A percentile compares a stretch with the other conserved stretches of the same genome.
Conservation (phyloP, 2,329 filamentous ascomycete genomes). For the Parascedosporium putredinis region DNA sequence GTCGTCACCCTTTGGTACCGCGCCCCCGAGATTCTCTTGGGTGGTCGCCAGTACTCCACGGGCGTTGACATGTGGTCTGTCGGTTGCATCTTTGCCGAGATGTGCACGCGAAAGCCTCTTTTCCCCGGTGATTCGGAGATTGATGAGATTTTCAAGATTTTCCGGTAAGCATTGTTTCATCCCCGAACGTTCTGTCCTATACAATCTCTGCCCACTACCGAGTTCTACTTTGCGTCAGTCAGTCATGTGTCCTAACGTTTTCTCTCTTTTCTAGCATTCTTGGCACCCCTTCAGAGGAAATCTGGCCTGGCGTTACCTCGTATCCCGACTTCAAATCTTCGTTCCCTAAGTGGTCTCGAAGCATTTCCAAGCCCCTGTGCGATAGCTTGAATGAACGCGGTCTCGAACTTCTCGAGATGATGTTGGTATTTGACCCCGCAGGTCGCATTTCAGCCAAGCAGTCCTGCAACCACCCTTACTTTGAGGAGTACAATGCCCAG, state of each 20-base stretch:
- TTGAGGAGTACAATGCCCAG: conserved; percentile 34
- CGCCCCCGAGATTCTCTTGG: conserved; percentile 79
- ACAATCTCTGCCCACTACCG: background rate
- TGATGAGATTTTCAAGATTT: conserved; percentile 41
- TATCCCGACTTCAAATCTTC: conserved; percentile 90
- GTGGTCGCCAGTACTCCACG: conserved; percentile 84
- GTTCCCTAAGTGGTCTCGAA: conserved; percentile 82
- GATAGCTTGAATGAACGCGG: conserved; percentile 62
- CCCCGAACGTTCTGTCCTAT: background rate
- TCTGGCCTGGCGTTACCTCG: conserved; percentile 87
- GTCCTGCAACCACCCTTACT: conserved; percentile 76
- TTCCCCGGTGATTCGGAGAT: conserved; percentile 78
- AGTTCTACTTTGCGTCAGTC: no score
- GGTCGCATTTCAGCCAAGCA: conserved; percentile 83
- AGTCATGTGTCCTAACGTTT: no score
- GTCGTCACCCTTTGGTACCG: conserved; percentile 93
- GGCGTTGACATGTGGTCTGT: conserved; percentile 96
- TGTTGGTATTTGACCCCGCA: conserved; percentile 82
- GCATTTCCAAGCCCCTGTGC: conserved; percentile 55
- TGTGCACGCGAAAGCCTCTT: conserved; percentile 87
- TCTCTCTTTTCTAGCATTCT: conserved; percentile 56
- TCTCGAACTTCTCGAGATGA: conserved; percentile 54
- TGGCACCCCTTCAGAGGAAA: conserved; percentile 70
- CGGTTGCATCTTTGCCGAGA: conserved; percentile 90
- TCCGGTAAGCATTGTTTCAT: conserved; percentile 50